Evolutionary conservation across 2,329 filamentous ascomycete genomes (phyloP).

Genomic region (Pseudogymnoascus sp.): DNA sequence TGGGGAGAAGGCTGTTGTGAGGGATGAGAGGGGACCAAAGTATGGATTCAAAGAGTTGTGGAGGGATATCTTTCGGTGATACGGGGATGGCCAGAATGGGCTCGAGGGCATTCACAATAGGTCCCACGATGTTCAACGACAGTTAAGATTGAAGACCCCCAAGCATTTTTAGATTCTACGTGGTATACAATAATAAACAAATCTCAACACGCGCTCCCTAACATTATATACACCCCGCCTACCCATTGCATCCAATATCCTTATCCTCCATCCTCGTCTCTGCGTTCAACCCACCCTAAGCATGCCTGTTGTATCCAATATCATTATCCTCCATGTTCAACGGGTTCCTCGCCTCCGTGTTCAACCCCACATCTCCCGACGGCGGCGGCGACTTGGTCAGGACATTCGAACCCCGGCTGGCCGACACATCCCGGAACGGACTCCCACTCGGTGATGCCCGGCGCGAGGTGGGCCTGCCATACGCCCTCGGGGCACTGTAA

Average conservation of each 20-base stretch:
- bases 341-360: slow-evolving; percentile 1
- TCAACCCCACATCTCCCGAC: background rate
- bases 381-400: background rate
- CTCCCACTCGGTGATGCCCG: background rate
- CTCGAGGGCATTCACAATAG: no score
- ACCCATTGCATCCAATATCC: background rate
- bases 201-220: background rate
- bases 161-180: background rate
- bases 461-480: background rate
- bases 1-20: slow-evolving; percentile 49
- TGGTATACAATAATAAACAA: background rate
- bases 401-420: background rate
- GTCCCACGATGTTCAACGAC: no score
- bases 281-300: background rate
- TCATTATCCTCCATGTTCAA: slow-evolving; percentile 4
- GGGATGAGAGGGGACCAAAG: slow-evolving; percentile 64
- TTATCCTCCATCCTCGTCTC: background rate
- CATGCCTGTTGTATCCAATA: slow-evolving; percentile 1
- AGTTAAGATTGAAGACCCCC: no score
- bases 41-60: slow-evolving; percentile 89
- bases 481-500: background rate
- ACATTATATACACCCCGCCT: background rate
- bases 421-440: background rate
- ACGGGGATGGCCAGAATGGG: no score
- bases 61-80: slow-evolving; percentile 58